Conservation (phyloP, 164 flowering plant species). For the Annona squamosa region DNA sequence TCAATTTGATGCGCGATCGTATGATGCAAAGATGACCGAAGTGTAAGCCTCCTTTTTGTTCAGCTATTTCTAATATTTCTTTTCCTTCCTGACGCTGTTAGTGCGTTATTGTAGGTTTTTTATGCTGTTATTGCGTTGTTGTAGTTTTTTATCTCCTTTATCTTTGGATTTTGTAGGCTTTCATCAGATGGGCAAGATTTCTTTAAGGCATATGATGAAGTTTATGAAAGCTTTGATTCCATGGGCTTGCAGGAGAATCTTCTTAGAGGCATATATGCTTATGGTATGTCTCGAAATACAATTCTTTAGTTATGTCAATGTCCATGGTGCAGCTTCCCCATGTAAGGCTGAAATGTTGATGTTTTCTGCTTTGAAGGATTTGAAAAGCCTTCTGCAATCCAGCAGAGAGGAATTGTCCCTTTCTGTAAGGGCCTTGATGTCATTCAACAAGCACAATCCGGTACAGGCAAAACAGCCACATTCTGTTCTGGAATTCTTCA, state of each 20-base stretch:
- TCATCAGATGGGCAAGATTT: slow-evolving; percentile 50
- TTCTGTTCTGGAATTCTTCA: slow-evolving; percentile 81
- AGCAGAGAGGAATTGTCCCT: slow-evolving; percentile 81
- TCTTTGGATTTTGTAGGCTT: slow-evolving; percentile 25
- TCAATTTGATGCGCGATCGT: slow-evolving; percentile 22
- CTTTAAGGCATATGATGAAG: slow-evolving; percentile 69
- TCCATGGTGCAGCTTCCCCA: not conserved
- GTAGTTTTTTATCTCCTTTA: not conserved
- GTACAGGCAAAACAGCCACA: slow-evolving; percentile 85
- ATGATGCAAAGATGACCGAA: slow-evolving; percentile 21
- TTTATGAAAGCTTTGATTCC: slow-evolving; percentile 56
- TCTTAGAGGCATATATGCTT: slow-evolving; percentile 76
- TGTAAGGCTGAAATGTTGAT: not conserved
- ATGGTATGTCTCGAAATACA: slow-evolving; percentile 31
- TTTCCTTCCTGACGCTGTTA: not conserved
- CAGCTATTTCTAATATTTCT: not conserved
- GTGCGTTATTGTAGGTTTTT: not conserved
- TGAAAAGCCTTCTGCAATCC: slow-evolving; percentile 92
- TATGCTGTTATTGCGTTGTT: not conserved
- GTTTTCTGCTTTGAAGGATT: slow-evolving; percentile 37
- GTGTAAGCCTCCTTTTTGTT: slow-evolving; percentile 4
- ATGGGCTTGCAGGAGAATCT: slow-evolving; percentile 69
- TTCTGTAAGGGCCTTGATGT: slow-evolving; percentile 82
- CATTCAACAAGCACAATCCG: slow-evolving; percentile 86
- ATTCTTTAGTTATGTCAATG: not conserved